Conservation (phyloP, 1,284 basidiomycete species). For the Ceratobasidium sp. region DNA sequence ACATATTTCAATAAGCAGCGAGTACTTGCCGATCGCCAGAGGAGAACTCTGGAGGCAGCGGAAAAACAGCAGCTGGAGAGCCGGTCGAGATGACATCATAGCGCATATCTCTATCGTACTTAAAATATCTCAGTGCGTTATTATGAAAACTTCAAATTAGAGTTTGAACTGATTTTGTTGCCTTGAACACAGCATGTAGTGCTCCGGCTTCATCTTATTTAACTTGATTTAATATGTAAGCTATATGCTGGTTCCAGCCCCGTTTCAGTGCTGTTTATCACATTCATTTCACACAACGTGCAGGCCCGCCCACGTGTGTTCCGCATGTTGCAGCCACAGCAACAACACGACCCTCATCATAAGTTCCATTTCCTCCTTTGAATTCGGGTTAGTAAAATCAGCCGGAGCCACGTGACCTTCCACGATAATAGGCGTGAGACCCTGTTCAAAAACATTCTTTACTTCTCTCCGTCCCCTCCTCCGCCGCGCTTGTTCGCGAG, state of each 20-base stretch:
- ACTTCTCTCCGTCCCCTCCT: slow-evolving; percentile 15
- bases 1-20: slow-evolving; percentile 87
- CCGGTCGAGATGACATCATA: slow-evolving; percentile 16
- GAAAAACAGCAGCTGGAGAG: slow-evolving; percentile 34
- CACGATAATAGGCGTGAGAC: slow-evolving; percentile 20
- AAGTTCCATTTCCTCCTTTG: slow-evolving; percentile 21
- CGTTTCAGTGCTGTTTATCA: not conserved
- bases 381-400: slow-evolving; percentile 17
- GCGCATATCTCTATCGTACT: not conserved
- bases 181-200: too few species aligned
- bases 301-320: slow-evolving; percentile 11
- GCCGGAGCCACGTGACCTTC: slow-evolving; percentile 30
- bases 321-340: slow-evolving; percentile 3
- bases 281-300: not conserved
- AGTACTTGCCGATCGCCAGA: slow-evolving; percentile 78
- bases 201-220: not conserved
- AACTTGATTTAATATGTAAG: not conserved
- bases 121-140: not conserved
- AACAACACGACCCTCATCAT: slow-evolving; percentile 12
- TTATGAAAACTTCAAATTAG: not conserved
- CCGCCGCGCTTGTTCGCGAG: slow-evolving; percentile 18
- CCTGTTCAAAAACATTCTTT: slow-evolving; percentile 19
- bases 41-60: slow-evolving; percentile 55
- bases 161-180: too few species aligned
- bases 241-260: not conserved